Percentiles rank a stretch among this genome's conserved stretches.
phyloP scores from a whole-genome alignment of 805 yeast genomes.

The Kuraishia floccosa region DNA sequence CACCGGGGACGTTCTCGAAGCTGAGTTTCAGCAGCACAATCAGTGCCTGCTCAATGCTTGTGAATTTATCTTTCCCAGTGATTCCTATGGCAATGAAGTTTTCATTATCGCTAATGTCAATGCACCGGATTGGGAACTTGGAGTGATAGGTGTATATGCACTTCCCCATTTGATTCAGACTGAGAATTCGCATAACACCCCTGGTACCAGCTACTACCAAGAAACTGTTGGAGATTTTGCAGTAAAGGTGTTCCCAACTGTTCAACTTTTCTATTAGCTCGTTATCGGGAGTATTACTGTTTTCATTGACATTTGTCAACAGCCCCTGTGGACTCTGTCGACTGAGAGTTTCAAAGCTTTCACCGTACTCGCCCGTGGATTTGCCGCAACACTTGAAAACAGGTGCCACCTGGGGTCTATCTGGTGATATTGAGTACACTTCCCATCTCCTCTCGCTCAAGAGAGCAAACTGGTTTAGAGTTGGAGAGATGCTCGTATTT shows the following conservation, averaged over 20 bases:
- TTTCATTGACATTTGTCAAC: slow-evolving; percentile 10
- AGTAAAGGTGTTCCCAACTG: slow-evolving; percentile 50
- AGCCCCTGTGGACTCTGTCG: slow-evolving; percentile 8
- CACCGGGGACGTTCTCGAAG: slow-evolving; percentile 3
- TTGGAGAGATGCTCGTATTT: slow-evolving; percentile 52
- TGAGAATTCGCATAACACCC: slow-evolving; percentile 60
- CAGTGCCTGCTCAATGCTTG: slow-evolving; percentile 67
- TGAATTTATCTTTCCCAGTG: slow-evolving; percentile 62
- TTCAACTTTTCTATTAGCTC: slow-evolving; percentile 23
- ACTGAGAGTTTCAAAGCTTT: slow-evolving; percentile 26
- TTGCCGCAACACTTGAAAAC: slow-evolving; percentile 54
- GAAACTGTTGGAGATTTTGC: slow-evolving; percentile 45
- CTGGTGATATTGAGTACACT: slow-evolving; percentile 43
- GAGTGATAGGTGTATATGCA: slow-evolving; percentile 61
- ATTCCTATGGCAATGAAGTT: slow-evolving; percentile 67
- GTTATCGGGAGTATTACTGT: slow-evolving; percentile 13
- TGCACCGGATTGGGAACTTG: slow-evolving; percentile 68
- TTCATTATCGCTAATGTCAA: slow-evolving; percentile 59
- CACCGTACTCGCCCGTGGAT: slow-evolving; percentile 58
- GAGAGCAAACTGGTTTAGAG: slow-evolving; percentile 52
- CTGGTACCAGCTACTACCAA: slow-evolving; percentile 62
- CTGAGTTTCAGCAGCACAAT: slow-evolving; percentile 37
- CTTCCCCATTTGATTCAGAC: slow-evolving; percentile 42
- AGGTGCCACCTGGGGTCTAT: slow-evolving; percentile 36
- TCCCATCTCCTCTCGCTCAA: slow-evolving; percentile 66